These are phyloP conservation scores for Vigna trinervia DNA, from an alignment of 306 rosid genomes.

Conservation along the genomic window DNA sequence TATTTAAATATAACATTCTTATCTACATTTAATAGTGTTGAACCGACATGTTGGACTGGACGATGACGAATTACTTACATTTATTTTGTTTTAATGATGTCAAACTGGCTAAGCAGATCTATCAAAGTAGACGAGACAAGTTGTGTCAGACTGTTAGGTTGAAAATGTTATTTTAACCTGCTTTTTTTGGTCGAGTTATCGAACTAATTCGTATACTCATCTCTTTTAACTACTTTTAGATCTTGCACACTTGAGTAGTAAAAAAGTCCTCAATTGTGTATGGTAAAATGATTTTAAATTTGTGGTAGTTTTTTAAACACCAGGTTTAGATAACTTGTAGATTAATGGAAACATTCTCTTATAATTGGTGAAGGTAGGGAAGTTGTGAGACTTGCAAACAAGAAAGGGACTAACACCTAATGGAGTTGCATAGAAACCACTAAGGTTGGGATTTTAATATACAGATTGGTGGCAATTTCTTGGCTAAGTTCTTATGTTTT, in stretches of 20 bases:
- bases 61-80: too few species aligned
- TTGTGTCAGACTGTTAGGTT: too few species aligned
- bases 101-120: rapidly evolving
- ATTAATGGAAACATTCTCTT: conserved; percentile 12
- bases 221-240: rapidly evolving
- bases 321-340: background rate
- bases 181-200: too few species aligned
- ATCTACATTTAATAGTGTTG: too few species aligned
- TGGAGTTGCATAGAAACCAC: background rate
- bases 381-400: background rate
- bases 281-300: background rate
- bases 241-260: background rate
- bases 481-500: background rate
- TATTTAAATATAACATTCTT: too few species aligned
- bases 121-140: rapidly evolving
- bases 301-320: background rate
- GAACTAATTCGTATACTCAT: rapidly evolving
- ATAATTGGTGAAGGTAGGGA: background rate
- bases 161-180: rapidly evolving
- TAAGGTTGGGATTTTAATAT: background rate
- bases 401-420: too few species aligned
- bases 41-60: too few species aligned
- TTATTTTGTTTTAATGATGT: too few species aligned
- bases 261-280: background rate
- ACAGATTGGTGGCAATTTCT: background rate